phyloP scores from a whole-genome alignment of 768 basidiomycete genomes.

The Asterophora lycoperdoides region DNA sequence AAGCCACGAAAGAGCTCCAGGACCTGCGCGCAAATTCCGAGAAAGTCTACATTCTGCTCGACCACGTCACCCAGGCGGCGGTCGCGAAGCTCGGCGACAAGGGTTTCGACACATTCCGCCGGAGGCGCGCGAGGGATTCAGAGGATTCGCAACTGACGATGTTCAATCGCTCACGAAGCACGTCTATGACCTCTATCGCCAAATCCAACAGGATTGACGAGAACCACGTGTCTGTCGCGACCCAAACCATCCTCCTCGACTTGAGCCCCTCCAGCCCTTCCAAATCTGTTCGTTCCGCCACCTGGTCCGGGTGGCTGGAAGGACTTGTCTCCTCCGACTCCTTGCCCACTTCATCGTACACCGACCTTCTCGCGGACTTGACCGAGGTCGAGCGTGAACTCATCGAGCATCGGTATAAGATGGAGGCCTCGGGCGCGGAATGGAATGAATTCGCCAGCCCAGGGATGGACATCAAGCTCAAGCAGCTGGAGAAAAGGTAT shows the following conservation, averaged over 20 bases:
- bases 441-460: conserved; percentile 14
- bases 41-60: conserved; percentile 41
- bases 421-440: conserved; percentile 11
- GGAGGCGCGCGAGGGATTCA: conserved; percentile 52
- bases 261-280: conserved; percentile 7
- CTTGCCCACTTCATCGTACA: conserved; percentile 29
- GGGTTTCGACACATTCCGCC: conserved; percentile 28
- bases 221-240: conserved; percentile 19
- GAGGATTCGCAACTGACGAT: conserved; percentile 63
- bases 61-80: conserved; percentile 39
- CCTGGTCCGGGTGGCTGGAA: conserved; percentile 41
- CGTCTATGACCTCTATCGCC: conserved; percentile 14
- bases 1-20: conserved; percentile 45
- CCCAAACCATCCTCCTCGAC: conserved; percentile 27
- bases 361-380: conserved; percentile 23
- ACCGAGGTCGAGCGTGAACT: conserved; percentile 28
- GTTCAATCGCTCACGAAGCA: conserved; percentile 15
- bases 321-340: conserved; percentile 23
- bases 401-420: conserved; percentile 18
- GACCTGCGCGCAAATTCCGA: conserved; percentile 42
- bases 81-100: conserved; percentile 38
- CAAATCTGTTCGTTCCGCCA: conserved; percentile 14
- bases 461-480: conserved; percentile 34
- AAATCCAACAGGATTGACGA: conserved; percentile 13
- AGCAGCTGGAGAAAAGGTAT: conserved; percentile 39